phyloP scores from a whole-genome alignment of 1,284 basidiomycete species.

The Moesziomyces parantarcticus region DNA sequence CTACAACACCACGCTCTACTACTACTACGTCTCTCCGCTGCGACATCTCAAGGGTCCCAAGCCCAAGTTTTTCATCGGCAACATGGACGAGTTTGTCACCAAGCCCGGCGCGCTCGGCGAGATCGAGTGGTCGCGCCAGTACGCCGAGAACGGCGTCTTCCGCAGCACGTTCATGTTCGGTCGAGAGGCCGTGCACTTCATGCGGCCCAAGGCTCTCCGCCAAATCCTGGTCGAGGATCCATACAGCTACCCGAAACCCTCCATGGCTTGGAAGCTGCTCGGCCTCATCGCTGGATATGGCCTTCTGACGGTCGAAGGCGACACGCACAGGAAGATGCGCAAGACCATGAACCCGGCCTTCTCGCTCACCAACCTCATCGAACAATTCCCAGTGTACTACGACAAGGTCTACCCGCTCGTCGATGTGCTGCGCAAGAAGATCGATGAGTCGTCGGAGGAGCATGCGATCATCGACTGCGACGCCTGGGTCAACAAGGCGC shows the following conservation, averaged over 20 bases:
- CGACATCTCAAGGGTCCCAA: constrained; percentile 47
- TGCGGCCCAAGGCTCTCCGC: constrained; percentile 34
- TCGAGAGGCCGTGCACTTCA: constrained; percentile 38
- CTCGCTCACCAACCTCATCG: constrained; percentile 49
- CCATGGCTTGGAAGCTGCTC: constrained; percentile 40
- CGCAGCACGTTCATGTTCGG: constrained; percentile 45
- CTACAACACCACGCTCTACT: constrained; percentile 39
- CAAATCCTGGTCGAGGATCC: constrained; percentile 53
- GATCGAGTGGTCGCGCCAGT: constrained; percentile 36
- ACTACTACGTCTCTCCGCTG: constrained; percentile 41
- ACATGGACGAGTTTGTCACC: constrained; percentile 31
- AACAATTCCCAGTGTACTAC: constrained; percentile 58
- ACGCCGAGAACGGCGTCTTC: constrained; percentile 32
- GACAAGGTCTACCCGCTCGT: constrained; percentile 47
- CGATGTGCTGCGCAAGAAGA: constrained; percentile 42
- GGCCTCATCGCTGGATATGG: constrained; percentile 52
- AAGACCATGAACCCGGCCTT: constrained; percentile 61
- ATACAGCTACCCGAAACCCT: constrained; percentile 47
- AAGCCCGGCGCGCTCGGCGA: constrained; percentile 36
- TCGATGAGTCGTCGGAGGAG: constrained; percentile 33
- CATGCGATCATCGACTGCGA: constrained; percentile 54
- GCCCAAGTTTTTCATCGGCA: constrained; percentile 36
- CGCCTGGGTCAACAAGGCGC: constrained; percentile 47
- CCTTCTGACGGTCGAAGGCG: constrained; percentile 52
- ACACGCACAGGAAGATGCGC: constrained; percentile 53